phyloP scores from a whole-genome alignment of 2,329 filamentous ascomycete species.

The Fusarium beomiforme region DNA sequence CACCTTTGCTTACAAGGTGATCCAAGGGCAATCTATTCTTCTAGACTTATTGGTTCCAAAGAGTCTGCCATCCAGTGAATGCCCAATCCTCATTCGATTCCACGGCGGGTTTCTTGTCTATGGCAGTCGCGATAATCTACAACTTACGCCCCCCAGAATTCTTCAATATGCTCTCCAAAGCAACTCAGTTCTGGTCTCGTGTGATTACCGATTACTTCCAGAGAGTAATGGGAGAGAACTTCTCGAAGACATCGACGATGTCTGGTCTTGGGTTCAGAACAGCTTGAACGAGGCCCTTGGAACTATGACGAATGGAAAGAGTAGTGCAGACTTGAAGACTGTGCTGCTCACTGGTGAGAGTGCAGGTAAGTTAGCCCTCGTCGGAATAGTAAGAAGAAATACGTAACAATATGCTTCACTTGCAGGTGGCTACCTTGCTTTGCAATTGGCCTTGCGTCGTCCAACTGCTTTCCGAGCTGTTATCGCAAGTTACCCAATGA shows the following conservation, averaged over 20 bases:
- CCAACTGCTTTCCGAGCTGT: background rate
- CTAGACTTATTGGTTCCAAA: background rate
- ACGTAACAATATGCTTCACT: no score
- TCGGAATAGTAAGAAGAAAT: background rate
- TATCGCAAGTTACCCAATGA: background rate
- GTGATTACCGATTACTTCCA: rapidly evolving
- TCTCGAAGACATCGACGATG: rapidly evolving
- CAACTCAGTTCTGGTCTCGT: rapidly evolving
- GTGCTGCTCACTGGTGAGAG: rapidly evolving
- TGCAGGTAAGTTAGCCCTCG: rapidly evolving
- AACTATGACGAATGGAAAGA: background rate
- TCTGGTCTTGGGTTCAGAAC: background rate
- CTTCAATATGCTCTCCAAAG: background rate
- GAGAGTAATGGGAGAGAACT: background rate
- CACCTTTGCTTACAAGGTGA: background rate
- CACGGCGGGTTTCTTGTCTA: background rate
- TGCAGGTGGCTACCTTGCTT: background rate
- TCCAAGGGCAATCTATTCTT: rapidly evolving
- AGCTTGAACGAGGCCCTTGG: rapidly evolving
- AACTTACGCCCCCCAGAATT: rapidly evolving
- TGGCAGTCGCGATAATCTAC: rapidly evolving
- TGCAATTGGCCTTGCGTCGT: background rate
- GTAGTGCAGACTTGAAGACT: rapidly evolving
- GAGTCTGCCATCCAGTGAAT: rapidly evolving
- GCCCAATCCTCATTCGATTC: rapidly evolving